Conservation (phyloP, 2,329 filamentous ascomycete species). For the Septoria linicola region DNA sequence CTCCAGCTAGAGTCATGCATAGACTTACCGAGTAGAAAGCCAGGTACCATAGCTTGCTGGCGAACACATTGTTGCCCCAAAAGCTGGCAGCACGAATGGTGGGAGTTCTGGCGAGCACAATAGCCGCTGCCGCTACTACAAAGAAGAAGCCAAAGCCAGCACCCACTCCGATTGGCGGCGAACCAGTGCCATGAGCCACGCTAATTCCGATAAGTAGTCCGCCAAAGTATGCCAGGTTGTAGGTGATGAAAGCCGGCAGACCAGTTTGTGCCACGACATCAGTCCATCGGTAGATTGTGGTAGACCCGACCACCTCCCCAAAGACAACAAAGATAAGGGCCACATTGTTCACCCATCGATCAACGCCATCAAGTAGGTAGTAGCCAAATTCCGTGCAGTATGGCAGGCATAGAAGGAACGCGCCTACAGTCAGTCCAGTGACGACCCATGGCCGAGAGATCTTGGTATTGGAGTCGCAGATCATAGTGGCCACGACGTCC, state of each 20-base stretch:
- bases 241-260: conserved; percentile 45
- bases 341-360: conserved; percentile 58
- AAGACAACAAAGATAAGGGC: conserved; percentile 56
- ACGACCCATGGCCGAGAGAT: conserved; percentile 51
- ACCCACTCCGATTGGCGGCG: conserved; percentile 30
- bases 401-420: conserved; percentile 55
- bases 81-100: conserved; percentile 43
- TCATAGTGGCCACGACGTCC: conserved; percentile 55
- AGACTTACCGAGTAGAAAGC: conserved; percentile 56
- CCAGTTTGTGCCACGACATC: conserved; percentile 50
- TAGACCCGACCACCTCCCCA: conserved; percentile 54
- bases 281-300: conserved; percentile 54
- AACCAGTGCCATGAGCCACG: conserved; percentile 46
- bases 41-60: conserved; percentile 53
- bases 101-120: conserved; percentile 45
- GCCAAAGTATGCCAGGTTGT: conserved; percentile 55
- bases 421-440: conserved; percentile 50
- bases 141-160: conserved; percentile 56
- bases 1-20: conserved; percentile 30
- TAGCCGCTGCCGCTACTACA: conserved; percentile 42
- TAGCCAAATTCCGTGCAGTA: conserved; percentile 61
- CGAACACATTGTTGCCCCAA: conserved; percentile 33
- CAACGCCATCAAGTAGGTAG: conserved; percentile 55
- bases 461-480: conserved; percentile 51
- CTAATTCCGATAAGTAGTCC: conserved; percentile 54